Conservation (phyloP, 75 land plant genomes). For the Picea glauca region DNA sequence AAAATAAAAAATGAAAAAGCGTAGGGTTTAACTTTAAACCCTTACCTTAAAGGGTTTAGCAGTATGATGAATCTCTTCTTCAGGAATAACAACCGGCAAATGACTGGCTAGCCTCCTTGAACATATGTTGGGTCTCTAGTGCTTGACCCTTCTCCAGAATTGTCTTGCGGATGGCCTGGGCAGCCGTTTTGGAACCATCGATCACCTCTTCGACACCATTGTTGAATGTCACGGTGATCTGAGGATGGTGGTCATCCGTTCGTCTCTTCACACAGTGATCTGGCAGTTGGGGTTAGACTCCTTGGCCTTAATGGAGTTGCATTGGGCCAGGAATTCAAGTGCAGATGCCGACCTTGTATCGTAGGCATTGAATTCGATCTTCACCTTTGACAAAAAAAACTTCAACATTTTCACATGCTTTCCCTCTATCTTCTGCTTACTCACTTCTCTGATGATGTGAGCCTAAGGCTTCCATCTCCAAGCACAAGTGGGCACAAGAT, state of each 20-base stretch:
- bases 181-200: slow-evolving; percentile 65
- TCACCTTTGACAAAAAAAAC: slow-evolving; percentile 48
- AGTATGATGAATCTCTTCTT: slow-evolving; percentile 48
- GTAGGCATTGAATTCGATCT: too few relatives aligned
- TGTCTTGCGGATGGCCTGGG: slow-evolving; percentile 60
- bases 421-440: too few relatives aligned
- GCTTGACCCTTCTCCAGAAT: slow-evolving; percentile 69
- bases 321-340: too few relatives aligned
- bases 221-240: too few relatives aligned
- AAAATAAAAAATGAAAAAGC: too few relatives aligned
- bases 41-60: slow-evolving; percentile 44
- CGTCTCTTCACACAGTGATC: slow-evolving; percentile 63
- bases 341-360: too few relatives aligned
- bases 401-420: slow-evolving; percentile 59
- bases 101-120: slow-evolving; percentile 71
- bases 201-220: slow-evolving; percentile 31
- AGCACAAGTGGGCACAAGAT: too few relatives aligned
- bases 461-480: too few relatives aligned
- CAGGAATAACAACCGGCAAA: slow-evolving; percentile 93
- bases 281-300: slow-evolving; percentile 36
- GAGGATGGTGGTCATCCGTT: slow-evolving; percentile 73
- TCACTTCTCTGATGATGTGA: too few relatives aligned
- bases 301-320: too few relatives aligned
- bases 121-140: slow-evolving; percentile 94
- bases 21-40: too few relatives aligned